Percentiles rank a stretch among this genome's conserved stretches.
These are phyloP conservation scores for Triangularia verruculosa DNA, from an alignment of 2,329 filamentous ascomycete species.

Conservation along the genomic window DNA sequence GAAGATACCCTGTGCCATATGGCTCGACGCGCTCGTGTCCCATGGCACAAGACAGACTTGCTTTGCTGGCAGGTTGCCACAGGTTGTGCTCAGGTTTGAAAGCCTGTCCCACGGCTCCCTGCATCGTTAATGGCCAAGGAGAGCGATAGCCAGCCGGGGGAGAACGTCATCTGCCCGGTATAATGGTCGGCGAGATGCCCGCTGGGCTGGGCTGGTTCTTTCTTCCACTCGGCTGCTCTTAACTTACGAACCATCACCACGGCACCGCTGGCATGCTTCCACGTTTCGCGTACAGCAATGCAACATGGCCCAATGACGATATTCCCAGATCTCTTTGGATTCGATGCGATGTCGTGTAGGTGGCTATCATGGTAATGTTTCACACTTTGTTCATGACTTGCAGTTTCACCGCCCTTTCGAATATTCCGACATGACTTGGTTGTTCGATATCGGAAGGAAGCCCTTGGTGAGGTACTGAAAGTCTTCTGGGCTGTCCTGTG, in stretches of 20 bases:
- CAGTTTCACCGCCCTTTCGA: background rate
- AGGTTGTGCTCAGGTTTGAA: background rate
- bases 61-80: background rate
- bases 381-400: background rate
- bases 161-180: background rate
- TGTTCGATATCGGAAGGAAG: background rate
- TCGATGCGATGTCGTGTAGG: background rate
- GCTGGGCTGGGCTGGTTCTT: background rate
- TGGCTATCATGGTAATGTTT: background rate
- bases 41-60: conserved; percentile 5
- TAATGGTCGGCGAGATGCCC: background rate
- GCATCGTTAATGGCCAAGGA: background rate
- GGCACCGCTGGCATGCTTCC: background rate
- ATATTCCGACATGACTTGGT: background rate
- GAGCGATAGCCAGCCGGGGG: background rate
- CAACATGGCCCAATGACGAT: background rate
- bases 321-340: background rate
- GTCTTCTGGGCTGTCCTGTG: no score
- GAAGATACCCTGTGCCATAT: conserved; percentile 2
- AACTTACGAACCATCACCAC: background rate
- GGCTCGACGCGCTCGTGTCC: conserved; percentile 2
- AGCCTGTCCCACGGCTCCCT: background rate
- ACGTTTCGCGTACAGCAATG: background rate
- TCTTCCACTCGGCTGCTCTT: background rate
- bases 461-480: background rate